These are phyloP conservation scores for Arabidopsis hybrid DNA, from an alignment of 441 rosid species.

Conservation along the genomic window DNA sequence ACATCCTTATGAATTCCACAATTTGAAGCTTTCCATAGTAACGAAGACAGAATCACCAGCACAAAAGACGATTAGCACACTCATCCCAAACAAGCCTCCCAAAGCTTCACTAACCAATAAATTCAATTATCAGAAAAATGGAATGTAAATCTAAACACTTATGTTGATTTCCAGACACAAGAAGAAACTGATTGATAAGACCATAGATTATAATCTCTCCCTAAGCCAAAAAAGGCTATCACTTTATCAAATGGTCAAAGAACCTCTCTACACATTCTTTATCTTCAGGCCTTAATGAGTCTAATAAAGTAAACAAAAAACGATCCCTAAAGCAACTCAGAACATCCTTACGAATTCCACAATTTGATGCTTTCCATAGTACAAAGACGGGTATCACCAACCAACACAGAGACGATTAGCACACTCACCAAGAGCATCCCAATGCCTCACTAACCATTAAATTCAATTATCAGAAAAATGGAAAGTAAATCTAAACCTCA, in stretches of 20 bases:
- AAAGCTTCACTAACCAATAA: neutral
- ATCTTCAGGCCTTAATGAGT: neutral
- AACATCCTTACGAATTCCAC: neutral
- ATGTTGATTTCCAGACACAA: constrained; percentile 21
- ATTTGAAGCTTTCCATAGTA: no score
- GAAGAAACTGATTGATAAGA: neutral
- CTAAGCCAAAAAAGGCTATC: neutral
- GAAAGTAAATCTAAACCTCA: neutral
- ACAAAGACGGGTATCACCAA: no score
- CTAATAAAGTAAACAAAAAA: neutral
- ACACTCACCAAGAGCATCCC: neutral
- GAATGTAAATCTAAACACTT: neutral
- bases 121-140: neutral
- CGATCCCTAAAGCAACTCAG: neutral
- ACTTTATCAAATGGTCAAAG: neutral
- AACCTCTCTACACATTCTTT: neutral
- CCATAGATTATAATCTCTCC: neutral
- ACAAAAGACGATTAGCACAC: neutral
- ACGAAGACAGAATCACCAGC: no score
- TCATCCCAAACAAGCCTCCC: neutral
- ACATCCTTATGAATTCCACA: neutral
- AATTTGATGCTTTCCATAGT: neutral
- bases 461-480: neutral
- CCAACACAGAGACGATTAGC: neutral
- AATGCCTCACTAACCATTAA: constrained; percentile 2